Base-by-base conservation (phyloP, 1,284 basidiomycete species). In the Hymenochaete sp. region DNA sequence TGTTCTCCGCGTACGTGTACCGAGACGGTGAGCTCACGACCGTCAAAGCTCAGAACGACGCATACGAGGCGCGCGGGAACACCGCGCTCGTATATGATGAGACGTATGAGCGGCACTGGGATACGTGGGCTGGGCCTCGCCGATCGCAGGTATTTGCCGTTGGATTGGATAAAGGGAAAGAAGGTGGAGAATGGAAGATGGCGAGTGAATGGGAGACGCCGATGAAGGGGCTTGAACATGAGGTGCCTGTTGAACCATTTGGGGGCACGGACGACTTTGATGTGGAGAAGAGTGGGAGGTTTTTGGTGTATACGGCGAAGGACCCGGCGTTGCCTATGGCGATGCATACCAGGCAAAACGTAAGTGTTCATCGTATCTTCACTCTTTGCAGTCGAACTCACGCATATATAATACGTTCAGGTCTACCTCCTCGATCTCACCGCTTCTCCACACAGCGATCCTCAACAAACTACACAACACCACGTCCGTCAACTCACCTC, bases 21-120 rank as follows among this genome's bases (percentile, higher is more conserved):
- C 60, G 71, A 0, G 84, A 92, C 52, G 81, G 79, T 2, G 73
- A 84, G 48, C 66, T 93, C 36, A 73, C 69, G 27, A 70, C 74
- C 4, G 79, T 82, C 10, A 75, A 69, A 49, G 68, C 75, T 50
- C 71, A 82, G 52, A 86, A 93, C 57, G 67, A 81, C 53, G 70
- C 66, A 39, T 89, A 78, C 67, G 78, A 80, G 48, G 71, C 77
- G 47, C 71, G 87, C 8, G 88, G 86, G 3, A 75, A 79, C 52
- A 72, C 73, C 1, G 90, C 85, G 1, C 67, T 74, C 53, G 85
- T 93, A 0, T 95, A 84, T 59, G 89, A 95, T 53, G 66, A 73
- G 39, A 72, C 75, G 1, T 89, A 77, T 57, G 80, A 79, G 32
- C 71, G 91, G 19, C 90, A 95, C 54, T 96, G 92, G 92, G 91